Conservation (phyloP, 2,329 filamentous ascomycete genomes). For the Fonsecaea pedrosoi region DNA sequence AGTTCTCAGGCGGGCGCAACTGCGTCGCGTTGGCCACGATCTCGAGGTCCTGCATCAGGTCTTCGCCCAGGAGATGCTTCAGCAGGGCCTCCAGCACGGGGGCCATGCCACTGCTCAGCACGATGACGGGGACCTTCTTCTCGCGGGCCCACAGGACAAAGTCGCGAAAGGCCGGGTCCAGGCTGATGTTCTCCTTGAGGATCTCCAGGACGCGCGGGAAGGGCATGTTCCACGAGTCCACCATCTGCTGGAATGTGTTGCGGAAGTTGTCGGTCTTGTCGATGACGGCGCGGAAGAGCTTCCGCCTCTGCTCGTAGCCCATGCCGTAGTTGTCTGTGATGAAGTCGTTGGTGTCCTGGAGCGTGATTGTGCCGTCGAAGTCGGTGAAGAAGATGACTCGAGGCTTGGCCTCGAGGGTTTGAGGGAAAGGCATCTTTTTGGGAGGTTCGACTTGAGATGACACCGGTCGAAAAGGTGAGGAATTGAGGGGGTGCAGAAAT, state of each 20-base stretch:
- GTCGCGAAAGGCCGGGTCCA: conserved; percentile 85
- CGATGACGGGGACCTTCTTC: conserved; percentile 89
- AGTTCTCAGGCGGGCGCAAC: conserved; percentile 69
- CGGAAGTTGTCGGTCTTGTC: conserved; percentile 57
- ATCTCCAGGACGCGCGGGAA: conserved; percentile 81
- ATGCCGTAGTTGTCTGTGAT: conserved; percentile 91
- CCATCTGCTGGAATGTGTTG: conserved; percentile 88
- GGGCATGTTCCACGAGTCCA: conserved; percentile 81
- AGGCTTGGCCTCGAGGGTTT: conserved; percentile 63
- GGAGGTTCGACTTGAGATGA: not conserved
- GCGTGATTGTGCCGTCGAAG: conserved; percentile 95
- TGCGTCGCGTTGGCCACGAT: conserved; percentile 88
- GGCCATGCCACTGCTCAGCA: conserved; percentile 90
- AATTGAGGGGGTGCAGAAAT: not conserved
- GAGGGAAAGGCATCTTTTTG: conserved; percentile 37
- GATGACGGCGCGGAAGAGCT: conserved; percentile 79
- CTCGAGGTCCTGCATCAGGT: conserved; percentile 73
- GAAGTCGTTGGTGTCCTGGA: conserved; percentile 71
- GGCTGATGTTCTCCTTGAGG: conserved; percentile 79
- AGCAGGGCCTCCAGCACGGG: conserved; percentile 88
- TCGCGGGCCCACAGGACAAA: conserved; percentile 83
- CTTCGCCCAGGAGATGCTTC: conserved; percentile 78
- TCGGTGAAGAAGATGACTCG: conserved; percentile 98
- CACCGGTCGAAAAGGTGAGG: not conserved
- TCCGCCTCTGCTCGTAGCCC: conserved; percentile 71